Evolutionary conservation across 2,329 filamentous ascomycete genomes (phyloP).

Genomic region (Lachnum nothofagi): DNA sequence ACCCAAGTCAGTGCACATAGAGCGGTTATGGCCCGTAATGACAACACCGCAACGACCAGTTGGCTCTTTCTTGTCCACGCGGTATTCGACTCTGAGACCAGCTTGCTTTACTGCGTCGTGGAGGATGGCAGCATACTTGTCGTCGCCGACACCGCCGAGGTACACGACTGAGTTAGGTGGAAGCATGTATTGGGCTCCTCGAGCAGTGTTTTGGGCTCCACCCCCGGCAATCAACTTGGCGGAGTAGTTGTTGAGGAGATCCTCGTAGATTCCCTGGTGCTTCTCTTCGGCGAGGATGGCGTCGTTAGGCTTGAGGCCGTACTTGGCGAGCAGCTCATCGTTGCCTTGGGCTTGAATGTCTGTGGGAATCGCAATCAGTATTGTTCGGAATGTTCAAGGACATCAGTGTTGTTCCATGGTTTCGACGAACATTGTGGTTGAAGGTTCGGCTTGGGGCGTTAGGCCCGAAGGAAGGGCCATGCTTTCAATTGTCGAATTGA

Average conservation of each 20-base stretch:
- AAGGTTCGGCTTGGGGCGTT: background rate
- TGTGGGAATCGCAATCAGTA: constrained; percentile 34
- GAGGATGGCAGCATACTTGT: constrained; percentile 91
- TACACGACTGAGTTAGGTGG: constrained; percentile 84
- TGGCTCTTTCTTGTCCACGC: constrained; percentile 74
- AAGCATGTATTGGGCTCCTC: constrained; percentile 94
- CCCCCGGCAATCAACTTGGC: constrained; percentile 94
- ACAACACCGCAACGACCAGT: constrained; percentile 94
- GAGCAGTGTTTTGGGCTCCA: constrained; percentile 94
- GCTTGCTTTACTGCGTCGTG: constrained; percentile 79
- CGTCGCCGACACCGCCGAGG: constrained; percentile 87
- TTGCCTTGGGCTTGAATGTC: constrained; percentile 88
- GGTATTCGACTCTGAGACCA: constrained; percentile 91
- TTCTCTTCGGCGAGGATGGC: constrained; percentile 93
- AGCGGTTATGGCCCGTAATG: constrained; percentile 94
- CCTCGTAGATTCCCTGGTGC: constrained; percentile 86
- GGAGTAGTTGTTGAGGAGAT: constrained; percentile 84
- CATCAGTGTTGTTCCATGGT: no score
- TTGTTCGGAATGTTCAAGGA: background rate
- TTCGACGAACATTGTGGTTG: no score
- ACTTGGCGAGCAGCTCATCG: constrained; percentile 82
- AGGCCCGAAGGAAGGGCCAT: background rate
- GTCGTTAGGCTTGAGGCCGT: constrained; percentile 90
- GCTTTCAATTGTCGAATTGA: background rate
- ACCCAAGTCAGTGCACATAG: constrained; percentile 88